Evolutionary conservation across 805 yeast genomes (phyloP).

Genomic region (Kazachstania psychrophila): DNA sequence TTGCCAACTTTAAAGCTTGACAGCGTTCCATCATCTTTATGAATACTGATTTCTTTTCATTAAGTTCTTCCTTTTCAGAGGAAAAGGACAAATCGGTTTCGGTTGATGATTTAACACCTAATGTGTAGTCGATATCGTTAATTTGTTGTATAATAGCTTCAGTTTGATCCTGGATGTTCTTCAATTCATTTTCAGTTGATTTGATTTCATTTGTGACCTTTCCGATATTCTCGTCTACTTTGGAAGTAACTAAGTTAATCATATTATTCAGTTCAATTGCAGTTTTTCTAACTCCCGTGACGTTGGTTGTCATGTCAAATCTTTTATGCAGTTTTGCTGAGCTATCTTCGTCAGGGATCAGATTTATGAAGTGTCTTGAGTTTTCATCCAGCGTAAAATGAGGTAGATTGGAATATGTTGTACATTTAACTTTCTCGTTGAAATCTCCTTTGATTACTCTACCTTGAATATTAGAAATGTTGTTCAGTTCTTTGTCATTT

Average conservation of each 20-base stretch:
- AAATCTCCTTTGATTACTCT: neutral
- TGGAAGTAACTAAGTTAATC: neutral
- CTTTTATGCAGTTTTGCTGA: neutral
- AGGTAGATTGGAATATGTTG: slow-evolving; percentile 1
- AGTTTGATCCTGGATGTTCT: neutral
- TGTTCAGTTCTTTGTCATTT: neutral
- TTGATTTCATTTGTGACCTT: neutral
- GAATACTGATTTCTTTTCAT: slow-evolving; percentile 1
- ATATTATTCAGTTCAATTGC: slow-evolving; percentile 2
- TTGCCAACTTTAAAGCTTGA: slow-evolving; percentile 54
- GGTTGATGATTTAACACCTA: neutral
- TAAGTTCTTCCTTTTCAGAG: neutral
- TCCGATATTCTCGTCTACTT: slow-evolving; percentile 2
- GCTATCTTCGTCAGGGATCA: slow-evolving; percentile 1
- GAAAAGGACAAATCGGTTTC: neutral
- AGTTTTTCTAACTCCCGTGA: neutral
- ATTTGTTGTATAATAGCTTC: neutral
- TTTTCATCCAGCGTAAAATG: slow-evolving; percentile 4
- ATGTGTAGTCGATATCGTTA: neutral
- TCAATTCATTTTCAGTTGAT: neutral
- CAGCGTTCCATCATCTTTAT: slow-evolving; percentile 43
- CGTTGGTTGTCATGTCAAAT: neutral
- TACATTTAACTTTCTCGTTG: neutral
- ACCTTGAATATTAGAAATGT: neutral
- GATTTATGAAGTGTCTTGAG: slow-evolving; percentile 3